These are phyloP conservation scores for Penicillium coffeae DNA, from an alignment of 495 filamentous ascomycete genomes.

Conservation along the genomic window DNA sequence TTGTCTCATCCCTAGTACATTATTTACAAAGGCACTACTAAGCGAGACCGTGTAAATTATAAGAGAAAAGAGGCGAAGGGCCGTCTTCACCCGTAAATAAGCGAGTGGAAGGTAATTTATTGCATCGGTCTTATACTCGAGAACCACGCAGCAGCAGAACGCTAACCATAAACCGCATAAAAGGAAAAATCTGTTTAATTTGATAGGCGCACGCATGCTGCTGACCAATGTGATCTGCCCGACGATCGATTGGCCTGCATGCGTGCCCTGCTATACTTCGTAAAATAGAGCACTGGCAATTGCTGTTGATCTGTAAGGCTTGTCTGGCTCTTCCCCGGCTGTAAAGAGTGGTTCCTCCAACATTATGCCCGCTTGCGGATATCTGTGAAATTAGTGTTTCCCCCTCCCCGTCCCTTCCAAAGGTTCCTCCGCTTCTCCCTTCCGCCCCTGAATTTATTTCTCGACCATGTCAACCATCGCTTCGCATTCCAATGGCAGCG, in stretches of 20 bases:
- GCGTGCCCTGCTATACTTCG: slow-evolving; percentile 9
- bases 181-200: background rate
- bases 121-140: no score
- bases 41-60: no score
- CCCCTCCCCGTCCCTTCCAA: no score
- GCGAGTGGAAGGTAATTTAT: no score
- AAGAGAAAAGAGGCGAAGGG: no score
- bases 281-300: slow-evolving; percentile 9
- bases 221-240: slow-evolving; percentile 9
- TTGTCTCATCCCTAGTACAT: no score
- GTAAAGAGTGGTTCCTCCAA: no score
- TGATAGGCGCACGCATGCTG: background rate
- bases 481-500: slow-evolving; percentile 15
- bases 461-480: slow-evolving; percentile 11
- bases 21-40: no score
- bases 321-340: no score
- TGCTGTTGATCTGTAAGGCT: no score
- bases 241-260: slow-evolving; percentile 4
- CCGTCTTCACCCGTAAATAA: no score
- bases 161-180: background rate
- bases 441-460: slow-evolving; percentile 10
- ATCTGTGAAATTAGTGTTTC: no score
- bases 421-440: background rate
- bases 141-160: background rate
- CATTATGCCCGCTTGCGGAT: slow-evolving; percentile 2